Base-by-base conservation (phyloP, 208 protist species). In the Jaenimonas drosophilae region DNA sequence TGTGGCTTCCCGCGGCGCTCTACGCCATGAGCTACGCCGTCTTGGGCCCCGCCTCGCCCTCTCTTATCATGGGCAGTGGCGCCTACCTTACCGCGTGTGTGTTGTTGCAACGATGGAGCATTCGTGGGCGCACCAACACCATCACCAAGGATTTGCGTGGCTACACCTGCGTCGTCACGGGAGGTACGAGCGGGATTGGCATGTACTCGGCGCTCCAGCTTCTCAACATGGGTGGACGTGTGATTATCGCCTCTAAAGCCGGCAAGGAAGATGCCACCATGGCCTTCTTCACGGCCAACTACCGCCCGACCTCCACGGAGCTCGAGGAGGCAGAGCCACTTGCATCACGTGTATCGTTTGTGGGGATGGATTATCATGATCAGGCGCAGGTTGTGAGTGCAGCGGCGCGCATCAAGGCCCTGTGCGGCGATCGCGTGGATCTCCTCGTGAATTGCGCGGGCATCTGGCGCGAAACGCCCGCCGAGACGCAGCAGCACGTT, bases 401-500 rank as follows among this genome's bases (percentile, higher is more conserved):
- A 14, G 76, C 72, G 1, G 74, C 74, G 7, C 63, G 64, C 45
- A 69, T 90, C 43, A 86, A 90, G 45, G 70, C 58, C 30, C 56
- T 66, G 14, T 63, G 64, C 40, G 34, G 68, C 41, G 60, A 78
- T 49, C 66, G 71, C 41, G 53, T 89, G 48, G 76, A 89, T 55
- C 39, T 84, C 5, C 61, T 89, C 20, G 75, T 89, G 44, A 89
- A 89, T 61, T 85, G 72, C 47, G 80, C 75, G 21, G 80, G 61
- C 41, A 54, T 89, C n/a, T 85, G 72, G 71, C 64, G 52, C 23
- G 79, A 85, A 53, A 70, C 71, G 46, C 68, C 79, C 0, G 51
- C 32, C 0, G 23, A 79, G 20, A 79, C 71, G n/a, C 67, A 70
- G 57, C 70, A 84, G 31, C 54, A 64, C 19, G 71, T 82, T 36